Conservation (phyloP, 2,329 filamentous ascomycete genomes). For the Aspergillus piperis region DNA sequence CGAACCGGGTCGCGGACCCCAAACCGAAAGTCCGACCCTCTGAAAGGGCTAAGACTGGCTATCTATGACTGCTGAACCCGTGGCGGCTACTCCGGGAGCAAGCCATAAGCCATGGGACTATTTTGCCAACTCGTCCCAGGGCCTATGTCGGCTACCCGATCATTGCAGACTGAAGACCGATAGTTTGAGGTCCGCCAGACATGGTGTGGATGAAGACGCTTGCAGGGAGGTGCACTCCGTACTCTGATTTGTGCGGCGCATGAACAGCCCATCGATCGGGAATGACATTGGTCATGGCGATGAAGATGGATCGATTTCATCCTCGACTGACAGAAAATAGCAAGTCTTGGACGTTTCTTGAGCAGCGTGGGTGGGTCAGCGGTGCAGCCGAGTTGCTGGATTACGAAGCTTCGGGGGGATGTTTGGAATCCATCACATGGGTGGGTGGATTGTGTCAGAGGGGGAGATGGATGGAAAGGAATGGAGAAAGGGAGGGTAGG, state of each 20-base stretch:
- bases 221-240: not conserved
- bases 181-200: not conserved
- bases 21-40: constrained; percentile 9
- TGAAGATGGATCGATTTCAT: not conserved
- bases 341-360: not conserved
- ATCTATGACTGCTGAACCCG: not conserved
- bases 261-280: not conserved
- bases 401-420: constrained; percentile 16
- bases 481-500: not conserved
- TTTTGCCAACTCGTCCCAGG: not conserved
- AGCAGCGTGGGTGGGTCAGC: constrained; percentile 7
- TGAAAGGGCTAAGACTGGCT: constrained; percentile 10
- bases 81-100: constrained; percentile 1
- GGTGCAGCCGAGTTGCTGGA: not conserved
- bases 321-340: not conserved
- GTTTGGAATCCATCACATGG: constrained; percentile 14
- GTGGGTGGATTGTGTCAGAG: not conserved
- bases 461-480: not conserved
- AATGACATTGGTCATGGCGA: not conserved
- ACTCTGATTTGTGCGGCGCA: not conserved
- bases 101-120: not conserved
- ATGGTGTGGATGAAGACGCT: not conserved
- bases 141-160: constrained; percentile 12
- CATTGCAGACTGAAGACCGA: not conserved
- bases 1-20: constrained; percentile 17